These are phyloP conservation scores for Coniochaeta sp. DNA, from an alignment of 2,329 filamentous ascomycete species.

Conservation along the genomic window DNA sequence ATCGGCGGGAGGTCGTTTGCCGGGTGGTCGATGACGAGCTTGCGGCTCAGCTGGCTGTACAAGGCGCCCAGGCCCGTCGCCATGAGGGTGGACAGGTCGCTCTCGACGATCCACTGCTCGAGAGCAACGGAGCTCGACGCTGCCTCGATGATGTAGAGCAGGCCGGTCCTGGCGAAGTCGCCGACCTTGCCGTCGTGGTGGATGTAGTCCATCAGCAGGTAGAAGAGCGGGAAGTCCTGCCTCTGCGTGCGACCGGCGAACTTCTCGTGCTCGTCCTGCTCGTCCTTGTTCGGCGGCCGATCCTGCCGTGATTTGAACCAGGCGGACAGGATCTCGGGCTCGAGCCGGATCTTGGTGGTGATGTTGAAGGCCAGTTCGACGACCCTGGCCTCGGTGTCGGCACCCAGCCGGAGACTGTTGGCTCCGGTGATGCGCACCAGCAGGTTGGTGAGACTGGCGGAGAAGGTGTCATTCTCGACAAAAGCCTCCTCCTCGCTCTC, in stretches of 20 bases:
- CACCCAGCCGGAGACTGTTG: conserved; percentile 64
- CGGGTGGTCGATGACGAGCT: conserved; percentile 75
- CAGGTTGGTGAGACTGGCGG: conserved; percentile 79
- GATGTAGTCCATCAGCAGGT: conserved; percentile 92
- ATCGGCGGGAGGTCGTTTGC: conserved; percentile 71
- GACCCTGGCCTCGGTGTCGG: conserved; percentile 79
- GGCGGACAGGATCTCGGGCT: conserved; percentile 76
- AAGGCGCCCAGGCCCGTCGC: conserved; percentile 83
- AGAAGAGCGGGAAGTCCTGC: conserved; percentile 92
- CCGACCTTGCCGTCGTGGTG: conserved; percentile 91
- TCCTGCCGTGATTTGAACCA: conserved; percentile 75
- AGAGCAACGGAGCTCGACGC: conserved; percentile 74
- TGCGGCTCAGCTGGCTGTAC: conserved; percentile 61
- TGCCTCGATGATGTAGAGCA: conserved; percentile 93
- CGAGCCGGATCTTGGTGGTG: conserved; percentile 87
- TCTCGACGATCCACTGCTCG: conserved; percentile 96
- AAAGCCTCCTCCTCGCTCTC: conserved; percentile 97
- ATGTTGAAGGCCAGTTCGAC: conserved; percentile 94
- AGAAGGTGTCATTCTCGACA: conserved; percentile 78
- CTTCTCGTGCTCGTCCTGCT: conserved; percentile 59
- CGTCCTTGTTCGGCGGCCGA: conserved; percentile 26
- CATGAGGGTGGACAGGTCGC: conserved; percentile 94
- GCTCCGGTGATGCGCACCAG: conserved; percentile 70
- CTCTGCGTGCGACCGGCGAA: conserved; percentile 83
- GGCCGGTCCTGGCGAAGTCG: conserved; percentile 88